Evolutionary conservation across 2,329 filamentous ascomycete genomes (phyloP).

Genomic region (Penicillium sp.): DNA sequence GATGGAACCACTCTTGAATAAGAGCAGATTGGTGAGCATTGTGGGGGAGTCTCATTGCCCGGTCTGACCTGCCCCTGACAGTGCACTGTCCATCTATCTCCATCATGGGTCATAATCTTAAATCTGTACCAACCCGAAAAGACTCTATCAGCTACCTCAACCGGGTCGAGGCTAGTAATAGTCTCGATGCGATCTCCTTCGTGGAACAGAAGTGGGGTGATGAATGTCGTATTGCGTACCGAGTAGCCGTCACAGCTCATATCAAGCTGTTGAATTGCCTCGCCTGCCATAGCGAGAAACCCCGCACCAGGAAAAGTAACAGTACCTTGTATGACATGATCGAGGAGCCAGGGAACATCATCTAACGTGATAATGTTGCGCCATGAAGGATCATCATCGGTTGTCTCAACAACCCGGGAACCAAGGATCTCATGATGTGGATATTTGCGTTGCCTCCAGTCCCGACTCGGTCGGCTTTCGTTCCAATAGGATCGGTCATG

Average conservation of each 20-base stretch:
- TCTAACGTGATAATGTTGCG: slow-evolving; percentile 27
- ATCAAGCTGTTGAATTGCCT: slow-evolving; percentile 22
- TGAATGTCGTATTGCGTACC: slow-evolving; percentile 13
- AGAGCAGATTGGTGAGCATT: background rate
- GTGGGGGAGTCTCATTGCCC: background rate
- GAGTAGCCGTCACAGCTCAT: slow-evolving; percentile 7
- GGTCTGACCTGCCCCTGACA: slow-evolving; percentile 8
- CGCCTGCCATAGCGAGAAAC: slow-evolving; percentile 28
- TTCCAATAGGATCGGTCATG: slow-evolving; percentile 24
- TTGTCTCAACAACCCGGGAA: slow-evolving; percentile 26
- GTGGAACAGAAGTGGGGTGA: slow-evolving; percentile 10
- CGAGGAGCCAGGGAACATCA: slow-evolving; percentile 32
- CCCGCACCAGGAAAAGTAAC: slow-evolving; percentile 28
- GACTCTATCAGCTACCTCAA: slow-evolving; percentile 3
- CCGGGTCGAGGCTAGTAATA: background rate
- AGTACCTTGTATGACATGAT: slow-evolving; percentile 27
- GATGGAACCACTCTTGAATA: background rate
- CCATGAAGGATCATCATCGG: slow-evolving; percentile 27
- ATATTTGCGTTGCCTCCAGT: slow-evolving; percentile 25
- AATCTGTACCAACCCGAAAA: slow-evolving; percentile 3
- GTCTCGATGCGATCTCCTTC: slow-evolving; percentile 2
- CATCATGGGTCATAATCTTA: background rate
- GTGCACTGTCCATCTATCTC: slow-evolving; percentile 1
- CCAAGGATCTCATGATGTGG: slow-evolving; percentile 34
- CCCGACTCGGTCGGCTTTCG: slow-evolving; percentile 15